Conservation (phyloP, 106 monocot genomes). For the Cymbidium sinense region DNA sequence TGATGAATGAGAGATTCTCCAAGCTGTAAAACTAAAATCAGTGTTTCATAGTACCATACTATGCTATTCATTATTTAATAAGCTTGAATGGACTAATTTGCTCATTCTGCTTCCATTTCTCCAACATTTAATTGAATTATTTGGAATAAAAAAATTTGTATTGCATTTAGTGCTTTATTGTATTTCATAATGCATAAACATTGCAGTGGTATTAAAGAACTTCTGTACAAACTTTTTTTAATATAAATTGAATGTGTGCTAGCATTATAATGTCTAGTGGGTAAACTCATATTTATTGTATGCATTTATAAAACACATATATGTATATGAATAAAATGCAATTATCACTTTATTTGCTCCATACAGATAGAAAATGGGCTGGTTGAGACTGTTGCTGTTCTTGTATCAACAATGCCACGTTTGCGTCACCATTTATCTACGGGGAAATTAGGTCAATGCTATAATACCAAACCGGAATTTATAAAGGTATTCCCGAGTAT, state of each 20-base stretch:
- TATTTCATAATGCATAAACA: not conserved
- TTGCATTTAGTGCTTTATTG: not conserved
- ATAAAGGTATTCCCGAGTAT: constrained; percentile 57
- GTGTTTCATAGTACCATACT: not conserved
- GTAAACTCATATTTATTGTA: not conserved
- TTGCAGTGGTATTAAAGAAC: not conserved
- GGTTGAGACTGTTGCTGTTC: constrained; percentile 87
- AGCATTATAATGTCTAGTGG: not conserved
- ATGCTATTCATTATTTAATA: not conserved
- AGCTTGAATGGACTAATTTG: not conserved
- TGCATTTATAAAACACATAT: not conserved
- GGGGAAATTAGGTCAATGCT: constrained; percentile 74
- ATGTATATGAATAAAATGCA: not conserved
- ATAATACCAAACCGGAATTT: constrained; percentile 77
- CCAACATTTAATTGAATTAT: not conserved
- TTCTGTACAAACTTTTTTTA: not conserved
- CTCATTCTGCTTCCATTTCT: not conserved
- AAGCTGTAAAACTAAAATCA: not conserved
- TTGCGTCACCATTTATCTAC: constrained; percentile 50
- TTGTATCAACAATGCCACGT: constrained; percentile 87
- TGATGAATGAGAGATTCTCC: not conserved
- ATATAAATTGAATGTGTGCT: not conserved
- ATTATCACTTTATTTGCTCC: constrained; percentile 12
- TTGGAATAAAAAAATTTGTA: not conserved
- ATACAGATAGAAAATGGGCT: constrained; percentile 92